Conservation (phyloP, 306 rosid genomes). For the Cajanus cajan region DNA sequence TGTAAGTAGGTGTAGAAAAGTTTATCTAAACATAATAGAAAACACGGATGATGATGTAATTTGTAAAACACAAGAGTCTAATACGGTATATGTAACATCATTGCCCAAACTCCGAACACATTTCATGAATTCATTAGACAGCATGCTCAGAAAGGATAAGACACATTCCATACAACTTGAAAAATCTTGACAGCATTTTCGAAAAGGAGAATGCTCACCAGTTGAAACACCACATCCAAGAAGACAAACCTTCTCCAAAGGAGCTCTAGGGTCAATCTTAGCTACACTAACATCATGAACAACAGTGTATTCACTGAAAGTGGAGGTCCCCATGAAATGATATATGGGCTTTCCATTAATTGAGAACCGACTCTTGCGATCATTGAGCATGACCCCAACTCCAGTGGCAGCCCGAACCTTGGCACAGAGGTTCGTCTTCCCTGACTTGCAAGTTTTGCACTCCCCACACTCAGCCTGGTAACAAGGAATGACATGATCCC, state of each 20-base stretch:
- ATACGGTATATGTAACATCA: background rate
- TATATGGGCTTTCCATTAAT: conserved; percentile 77
- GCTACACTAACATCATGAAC: conserved; percentile 97
- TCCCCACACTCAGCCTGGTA: conserved; percentile 97
- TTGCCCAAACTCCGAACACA: background rate
- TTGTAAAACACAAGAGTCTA: background rate
- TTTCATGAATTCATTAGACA: background rate
- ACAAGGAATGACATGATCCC: conserved; percentile 97
- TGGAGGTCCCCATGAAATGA: conserved; percentile 98
- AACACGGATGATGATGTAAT: background rate
- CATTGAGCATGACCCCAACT: conserved; percentile 86
- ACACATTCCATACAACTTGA: background rate
- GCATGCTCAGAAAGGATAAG: background rate
- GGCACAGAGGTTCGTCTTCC: conserved; percentile 94
- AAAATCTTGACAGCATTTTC: background rate
- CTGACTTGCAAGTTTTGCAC: conserved; percentile 95
- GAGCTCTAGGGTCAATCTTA: conserved; percentile 80
- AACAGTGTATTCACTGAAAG: conserved; percentile 93
- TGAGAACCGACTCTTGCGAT: conserved; percentile 82
- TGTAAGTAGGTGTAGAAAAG: no score
- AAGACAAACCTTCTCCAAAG: conserved; percentile 90
- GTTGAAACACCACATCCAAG: conserved; percentile 94
- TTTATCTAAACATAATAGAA: no score
- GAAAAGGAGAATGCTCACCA: conserved; percentile 23
- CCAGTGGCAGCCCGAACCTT: conserved; percentile 95